A percentile compares a stretch with the other conserved stretches of the same genome.
These are phyloP conservation scores for Furcasterigmium furcatum DNA, from an alignment of 2,329 filamentous ascomycete species.

Conservation along the genomic window DNA sequence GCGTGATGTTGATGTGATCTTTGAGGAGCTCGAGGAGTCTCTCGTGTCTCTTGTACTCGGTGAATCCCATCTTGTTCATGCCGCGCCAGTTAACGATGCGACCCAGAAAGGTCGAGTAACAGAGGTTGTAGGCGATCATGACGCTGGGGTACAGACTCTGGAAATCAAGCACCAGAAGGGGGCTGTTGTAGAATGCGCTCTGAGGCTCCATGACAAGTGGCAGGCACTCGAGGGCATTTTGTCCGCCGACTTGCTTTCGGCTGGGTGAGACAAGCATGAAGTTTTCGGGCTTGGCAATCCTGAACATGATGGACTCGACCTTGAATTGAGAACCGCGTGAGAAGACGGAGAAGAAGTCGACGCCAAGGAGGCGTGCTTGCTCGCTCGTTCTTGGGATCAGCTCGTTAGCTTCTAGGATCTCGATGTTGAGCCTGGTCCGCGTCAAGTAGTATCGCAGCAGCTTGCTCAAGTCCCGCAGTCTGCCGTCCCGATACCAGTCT, in stretches of 20 bases:
- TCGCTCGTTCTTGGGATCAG: conserved; percentile 87
- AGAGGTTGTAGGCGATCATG: conserved; percentile 99
- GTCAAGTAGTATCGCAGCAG: conserved; percentile 74
- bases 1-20: conserved; percentile 86
- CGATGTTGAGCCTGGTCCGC: conserved; percentile 77
- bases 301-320: conserved; percentile 97
- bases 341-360: conserved; percentile 97
- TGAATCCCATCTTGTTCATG: conserved; percentile 90
- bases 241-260: conserved; percentile 84
- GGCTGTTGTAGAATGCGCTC: conserved; percentile 89
- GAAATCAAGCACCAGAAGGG: conserved; percentile 88
- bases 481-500: conserved; percentile 72
- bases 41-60: conserved; percentile 75
- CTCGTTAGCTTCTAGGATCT: conserved; percentile 88
- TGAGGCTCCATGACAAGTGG: conserved; percentile 97
- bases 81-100: conserved; percentile 86
- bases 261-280: conserved; percentile 88
- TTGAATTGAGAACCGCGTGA: conserved; percentile 96
- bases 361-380: conserved; percentile 85
- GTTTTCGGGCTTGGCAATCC: conserved; percentile 95
- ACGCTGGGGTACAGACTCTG: conserved; percentile 95
- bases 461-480: conserved; percentile 66
- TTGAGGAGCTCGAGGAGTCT: conserved; percentile 75
- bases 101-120: conserved; percentile 94
- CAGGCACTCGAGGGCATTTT: conserved; percentile 92